Percentiles rank a stretch among this genome's conserved stretches.
Conservation (phyloP, 768 basidiomycete species). For the Boletus pseudo-olivaceus region DNA sequence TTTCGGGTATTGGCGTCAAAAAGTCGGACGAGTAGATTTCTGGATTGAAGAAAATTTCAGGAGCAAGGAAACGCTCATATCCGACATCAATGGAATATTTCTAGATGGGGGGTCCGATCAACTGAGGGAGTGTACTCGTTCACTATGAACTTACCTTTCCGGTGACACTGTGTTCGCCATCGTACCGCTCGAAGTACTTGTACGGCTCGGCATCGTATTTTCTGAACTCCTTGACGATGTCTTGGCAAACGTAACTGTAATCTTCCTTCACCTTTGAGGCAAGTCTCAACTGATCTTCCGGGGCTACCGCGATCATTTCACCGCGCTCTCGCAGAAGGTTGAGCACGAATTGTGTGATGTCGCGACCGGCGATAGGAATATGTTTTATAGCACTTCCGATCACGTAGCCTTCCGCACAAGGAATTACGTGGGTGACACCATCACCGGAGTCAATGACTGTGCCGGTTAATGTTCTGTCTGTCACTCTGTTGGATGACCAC, state of each 20-base stretch:
- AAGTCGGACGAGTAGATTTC: constrained; percentile 98
- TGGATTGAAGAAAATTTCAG: constrained; percentile 99
- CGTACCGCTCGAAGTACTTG: constrained; percentile 91
- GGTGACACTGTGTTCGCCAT: constrained; percentile 91
- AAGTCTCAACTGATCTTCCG: constrained; percentile 90
- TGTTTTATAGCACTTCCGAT: constrained; percentile 99
- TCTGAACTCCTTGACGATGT: constrained; percentile 97
- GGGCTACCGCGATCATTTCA: constrained; percentile 85
- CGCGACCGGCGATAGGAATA: constrained; percentile 96
- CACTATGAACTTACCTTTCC: constrained; percentile 59
- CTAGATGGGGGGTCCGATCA: constrained; percentile 37
- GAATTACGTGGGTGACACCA: constrained; percentile 98
- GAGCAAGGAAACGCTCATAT: constrained; percentile 98
- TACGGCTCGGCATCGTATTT: constrained; percentile 97
- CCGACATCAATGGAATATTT: constrained; percentile 95
- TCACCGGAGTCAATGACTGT: constrained; percentile 99
- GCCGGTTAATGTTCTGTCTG: constrained; percentile 89
- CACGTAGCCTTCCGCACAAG: constrained; percentile 95
- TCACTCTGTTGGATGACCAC: constrained; percentile 88
- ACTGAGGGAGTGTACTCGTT: neutral
- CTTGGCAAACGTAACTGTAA: constrained; percentile 97
- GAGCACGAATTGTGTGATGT: constrained; percentile 95
- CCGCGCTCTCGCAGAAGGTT: constrained; percentile 95
- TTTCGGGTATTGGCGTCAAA: constrained; percentile 91
- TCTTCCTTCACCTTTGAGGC: constrained; percentile 97